Evolutionary conservation across 2,329 filamentous ascomycete genomes (phyloP).

Genomic region (Emergomyces orientalis): DNA sequence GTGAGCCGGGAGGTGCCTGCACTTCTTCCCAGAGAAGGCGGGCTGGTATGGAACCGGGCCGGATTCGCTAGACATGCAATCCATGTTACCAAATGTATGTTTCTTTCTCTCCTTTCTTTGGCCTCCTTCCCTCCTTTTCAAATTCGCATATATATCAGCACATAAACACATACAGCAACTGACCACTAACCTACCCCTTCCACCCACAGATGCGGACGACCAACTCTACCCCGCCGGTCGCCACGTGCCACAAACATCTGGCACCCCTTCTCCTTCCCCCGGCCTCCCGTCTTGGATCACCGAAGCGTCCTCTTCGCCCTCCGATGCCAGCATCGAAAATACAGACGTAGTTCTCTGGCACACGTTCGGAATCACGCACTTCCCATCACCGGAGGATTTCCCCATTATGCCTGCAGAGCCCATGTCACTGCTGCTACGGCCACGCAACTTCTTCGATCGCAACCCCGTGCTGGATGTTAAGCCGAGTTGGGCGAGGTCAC

Average conservation of each 20-base stretch:
- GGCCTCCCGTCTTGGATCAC: slow-evolving; percentile 69
- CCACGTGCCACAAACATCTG: slow-evolving; percentile 80
- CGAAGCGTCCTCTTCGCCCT: slow-evolving; percentile 48
- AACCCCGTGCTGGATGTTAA: slow-evolving; percentile 77
- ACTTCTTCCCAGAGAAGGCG: slow-evolving; percentile 69
- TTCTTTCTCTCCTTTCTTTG: slow-evolving; percentile 5
- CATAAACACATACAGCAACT: slow-evolving; percentile 2
- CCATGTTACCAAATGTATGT: slow-evolving; percentile 79
- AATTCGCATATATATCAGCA: neutral
- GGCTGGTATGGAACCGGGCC: slow-evolving; percentile 80
- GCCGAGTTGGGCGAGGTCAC: slow-evolving; percentile 63
- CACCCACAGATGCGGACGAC: slow-evolving; percentile 57
- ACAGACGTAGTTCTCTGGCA: slow-evolving; percentile 88
- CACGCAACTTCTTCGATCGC: slow-evolving; percentile 70
- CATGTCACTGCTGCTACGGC: slow-evolving; percentile 69
- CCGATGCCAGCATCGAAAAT: slow-evolving; percentile 64
- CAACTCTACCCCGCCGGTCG: slow-evolving; percentile 78
- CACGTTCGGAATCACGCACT: slow-evolving; percentile 84
- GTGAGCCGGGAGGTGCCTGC: slow-evolving; percentile 74
- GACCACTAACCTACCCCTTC: slow-evolving; percentile 10
- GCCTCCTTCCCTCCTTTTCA: slow-evolving; percentile 2
- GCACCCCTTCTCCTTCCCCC: slow-evolving; percentile 62
- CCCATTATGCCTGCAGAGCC: slow-evolving; percentile 85
- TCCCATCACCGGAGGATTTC: slow-evolving; percentile 83
- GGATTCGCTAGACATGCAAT: slow-evolving; percentile 80